Percentiles rank a stretch among this genome's conserved stretches.
phyloP scores from a whole-genome alignment of 371 early-diverging fungal species.

The Lichtheimia hyalospora region DNA sequence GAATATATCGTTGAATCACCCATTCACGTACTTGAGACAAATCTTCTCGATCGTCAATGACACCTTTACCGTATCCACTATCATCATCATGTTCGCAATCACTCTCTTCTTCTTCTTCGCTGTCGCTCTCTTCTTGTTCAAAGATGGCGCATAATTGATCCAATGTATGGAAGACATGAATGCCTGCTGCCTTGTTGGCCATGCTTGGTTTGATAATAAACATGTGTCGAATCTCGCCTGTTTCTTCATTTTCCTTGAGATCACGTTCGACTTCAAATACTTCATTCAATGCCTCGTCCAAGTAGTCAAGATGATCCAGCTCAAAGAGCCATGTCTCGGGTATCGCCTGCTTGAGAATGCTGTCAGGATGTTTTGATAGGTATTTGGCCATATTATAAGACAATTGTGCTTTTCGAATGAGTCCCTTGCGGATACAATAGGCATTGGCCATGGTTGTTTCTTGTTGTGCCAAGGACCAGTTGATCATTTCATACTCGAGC shows the following conservation, averaged over 20 bases:
- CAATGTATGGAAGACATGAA: conserved; percentile 64
- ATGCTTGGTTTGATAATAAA: conserved; percentile 76
- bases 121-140: conserved; percentile 30
- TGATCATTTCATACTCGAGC: conserved; percentile 70
- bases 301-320: conserved; percentile 69
- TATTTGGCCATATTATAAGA: conserved; percentile 61
- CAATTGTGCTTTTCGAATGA: conserved; percentile 70
- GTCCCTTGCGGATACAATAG: conserved; percentile 69
- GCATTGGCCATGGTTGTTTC: conserved; percentile 45
- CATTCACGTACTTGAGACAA: conserved; percentile 67
- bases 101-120: conserved; percentile 31
- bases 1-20: conserved; percentile 72
- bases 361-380: conserved; percentile 57
- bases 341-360: conserved; percentile 50
- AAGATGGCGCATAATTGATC: conserved; percentile 51
- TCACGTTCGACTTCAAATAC: conserved; percentile 66
- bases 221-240: conserved; percentile 17
- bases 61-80: conserved; percentile 13
- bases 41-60: conserved; percentile 28
- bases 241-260: conserved; percentile 45
- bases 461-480: conserved; percentile 45
- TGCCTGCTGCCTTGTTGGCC: conserved; percentile 70
- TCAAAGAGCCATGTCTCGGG: conserved; percentile 74
- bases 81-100: conserved; percentile 18
- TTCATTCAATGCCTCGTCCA: conserved; percentile 74